Evolutionary conservation across 2,329 filamentous ascomycete genomes (phyloP), one percentile per base, ranked within the genome.

Genomic region (Aspergillus sp.): DNA sequence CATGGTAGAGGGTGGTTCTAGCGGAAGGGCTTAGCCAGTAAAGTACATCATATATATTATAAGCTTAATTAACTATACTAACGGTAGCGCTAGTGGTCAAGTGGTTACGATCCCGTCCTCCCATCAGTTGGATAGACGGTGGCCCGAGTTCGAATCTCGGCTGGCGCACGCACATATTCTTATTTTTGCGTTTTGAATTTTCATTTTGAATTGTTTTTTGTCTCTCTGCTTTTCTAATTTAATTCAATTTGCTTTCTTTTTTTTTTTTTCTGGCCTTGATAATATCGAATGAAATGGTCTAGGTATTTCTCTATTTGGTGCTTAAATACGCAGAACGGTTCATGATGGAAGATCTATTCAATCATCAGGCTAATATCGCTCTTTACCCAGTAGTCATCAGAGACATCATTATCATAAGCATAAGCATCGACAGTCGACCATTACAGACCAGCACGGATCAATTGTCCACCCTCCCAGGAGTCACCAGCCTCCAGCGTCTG

Each of bases 401-500:
- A 37, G 33, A 37, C 17, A 39, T 39, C 17, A 39, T 39, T 20
- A 39, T 39, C 37, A 39, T 39, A 19, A 20, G 4, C 37, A 20
- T 20, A 19, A 22, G 19, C 17, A 39, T 17, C 7, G 19, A 13
- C 10, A 39, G 10, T 22, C 5, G 19, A 10, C 10, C 15, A 39
- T 39, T 33, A 19, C 33, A 27, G 22, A 15, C 33, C 38, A 44
- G 67, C 64, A 64, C 75, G 76, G 50, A 82, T 75, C 45, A 76
- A 72, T 69, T 82, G 79, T 7, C 80, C 81, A 38, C 80, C 81
- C 65, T 85, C 82, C 71, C 82, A 85, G 2, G 78, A 77, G 56
- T 84, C 82, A 17, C 89, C 89, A 41, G 84, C 82, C 66, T 97
- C 93, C 57, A 97, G 74, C 58, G 83, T 87, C 71, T 86, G 84